phyloP scores from a whole-genome alignment of 2,329 filamentous ascomycete genomes.

The Aphanoascus verrucosus region DNA sequence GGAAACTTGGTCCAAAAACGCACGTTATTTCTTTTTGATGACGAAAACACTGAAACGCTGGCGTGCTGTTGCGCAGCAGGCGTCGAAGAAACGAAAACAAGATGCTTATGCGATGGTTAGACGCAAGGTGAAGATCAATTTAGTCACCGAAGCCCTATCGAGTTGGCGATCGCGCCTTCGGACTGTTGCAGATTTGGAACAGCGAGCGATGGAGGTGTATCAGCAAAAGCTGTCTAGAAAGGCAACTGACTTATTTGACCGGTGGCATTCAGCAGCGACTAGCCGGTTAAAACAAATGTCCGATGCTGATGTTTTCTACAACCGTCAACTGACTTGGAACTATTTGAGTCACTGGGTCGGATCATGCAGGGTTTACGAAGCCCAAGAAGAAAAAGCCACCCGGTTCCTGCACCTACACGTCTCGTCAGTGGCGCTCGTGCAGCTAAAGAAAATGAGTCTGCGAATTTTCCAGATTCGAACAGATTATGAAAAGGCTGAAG shows the following conservation, averaged over 20 bases:
- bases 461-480: slow-evolving; percentile 46
- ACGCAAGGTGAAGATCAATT: slow-evolving; percentile 43
- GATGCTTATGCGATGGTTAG: slow-evolving; percentile 47
- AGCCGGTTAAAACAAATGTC: slow-evolving; percentile 27
- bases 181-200: slow-evolving; percentile 28
- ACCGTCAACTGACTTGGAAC: slow-evolving; percentile 29
- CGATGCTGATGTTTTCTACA: slow-evolving; percentile 31
- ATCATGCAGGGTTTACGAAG: slow-evolving; percentile 24
- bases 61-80: slow-evolving; percentile 41
- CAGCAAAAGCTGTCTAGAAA: slow-evolving; percentile 27
- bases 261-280: slow-evolving; percentile 35
- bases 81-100: slow-evolving; percentile 43
- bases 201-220: slow-evolving; percentile 30
- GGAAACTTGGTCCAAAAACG: slow-evolving; percentile 45
- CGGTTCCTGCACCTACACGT: slow-evolving; percentile 39
- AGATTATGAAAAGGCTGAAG: slow-evolving; percentile 42
- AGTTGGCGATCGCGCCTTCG: slow-evolving; percentile 30
- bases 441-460: slow-evolving; percentile 48
- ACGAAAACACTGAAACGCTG: slow-evolving; percentile 42
- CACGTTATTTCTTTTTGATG: slow-evolving; percentile 46
- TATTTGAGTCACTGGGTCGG: slow-evolving; percentile 32
- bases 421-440: slow-evolving; percentile 37
- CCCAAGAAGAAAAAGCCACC: slow-evolving; percentile 37
- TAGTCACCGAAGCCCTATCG: slow-evolving; percentile 37
- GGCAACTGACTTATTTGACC: slow-evolving; percentile 29